These are phyloP conservation scores for Skeletonema grethae DNA, from an alignment of 108 stramenopile genomes.

Conservation along the genomic window DNA sequence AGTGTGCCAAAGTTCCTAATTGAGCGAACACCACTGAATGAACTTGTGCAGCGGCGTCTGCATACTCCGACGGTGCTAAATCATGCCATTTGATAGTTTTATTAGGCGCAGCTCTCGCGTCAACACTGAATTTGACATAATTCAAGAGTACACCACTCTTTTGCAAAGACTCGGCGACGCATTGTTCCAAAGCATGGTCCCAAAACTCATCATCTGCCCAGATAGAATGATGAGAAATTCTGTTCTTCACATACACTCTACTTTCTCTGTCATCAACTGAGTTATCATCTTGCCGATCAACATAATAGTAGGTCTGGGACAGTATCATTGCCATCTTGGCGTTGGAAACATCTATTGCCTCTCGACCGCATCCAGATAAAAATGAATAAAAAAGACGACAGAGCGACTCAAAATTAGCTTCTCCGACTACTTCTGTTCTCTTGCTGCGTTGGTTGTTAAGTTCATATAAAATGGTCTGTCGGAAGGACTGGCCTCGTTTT, in stretches of 20 bases:
- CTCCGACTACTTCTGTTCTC: slow-evolving; percentile 42
- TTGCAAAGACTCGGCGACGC: slow-evolving; percentile 65
- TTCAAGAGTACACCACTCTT: slow-evolving; percentile 72
- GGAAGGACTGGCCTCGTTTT: slow-evolving; percentile 27
- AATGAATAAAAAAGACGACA: slow-evolving; percentile 63
- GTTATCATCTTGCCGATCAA: slow-evolving; percentile 20
- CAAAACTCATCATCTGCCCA: slow-evolving; percentile 72
- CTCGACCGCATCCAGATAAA: slow-evolving; percentile 62
- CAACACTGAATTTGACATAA: slow-evolving; percentile 34
- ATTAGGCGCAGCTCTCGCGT: slow-evolving; percentile 31
- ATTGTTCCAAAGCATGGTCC: slow-evolving; percentile 70
- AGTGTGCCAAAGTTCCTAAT: slow-evolving; percentile 70
- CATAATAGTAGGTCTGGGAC: slow-evolving; percentile 62
- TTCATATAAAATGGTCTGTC: slow-evolving; percentile 65
- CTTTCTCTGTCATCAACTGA: slow-evolving; percentile 29
- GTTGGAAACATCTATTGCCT: slow-evolving; percentile 57
- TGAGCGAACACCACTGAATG: slow-evolving; percentile 82
- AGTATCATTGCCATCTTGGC: slow-evolving; percentile 83
- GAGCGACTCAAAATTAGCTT: slow-evolving; percentile 57
- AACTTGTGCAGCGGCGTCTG: slow-evolving; percentile 74
- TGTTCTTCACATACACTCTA: slow-evolving; percentile 55
- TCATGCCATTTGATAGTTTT: slow-evolving; percentile 75
- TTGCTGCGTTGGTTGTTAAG: slow-evolving; percentile 66
- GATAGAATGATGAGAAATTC: slow-evolving; percentile 55
- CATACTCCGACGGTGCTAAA: slow-evolving; percentile 53